Evolutionary conservation across 495 filamentous ascomycete species (phyloP).

Genomic region (Cenococcum geophilum): DNA sequence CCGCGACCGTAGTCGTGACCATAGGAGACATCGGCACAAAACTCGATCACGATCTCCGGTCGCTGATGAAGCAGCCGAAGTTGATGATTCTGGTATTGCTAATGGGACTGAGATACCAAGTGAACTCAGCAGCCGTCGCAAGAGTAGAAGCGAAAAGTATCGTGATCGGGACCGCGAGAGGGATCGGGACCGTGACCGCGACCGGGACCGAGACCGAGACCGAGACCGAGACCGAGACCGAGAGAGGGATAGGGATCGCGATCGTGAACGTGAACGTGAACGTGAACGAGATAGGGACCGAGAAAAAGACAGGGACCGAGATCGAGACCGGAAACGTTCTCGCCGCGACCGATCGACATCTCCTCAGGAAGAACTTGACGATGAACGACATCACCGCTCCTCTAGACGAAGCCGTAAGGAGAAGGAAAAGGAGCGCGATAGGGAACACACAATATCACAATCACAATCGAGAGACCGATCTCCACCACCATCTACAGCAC

Average conservation of each 20-base stretch:
- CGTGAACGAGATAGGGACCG: constrained; percentile 41
- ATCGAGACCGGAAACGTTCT: constrained; percentile 49
- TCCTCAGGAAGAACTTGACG: constrained; percentile 36
- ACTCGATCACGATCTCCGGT: constrained; percentile 34
- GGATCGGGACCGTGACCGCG: constrained; percentile 19
- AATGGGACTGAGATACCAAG: constrained; percentile 15
- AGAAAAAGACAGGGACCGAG: constrained; percentile 35
- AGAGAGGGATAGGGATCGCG: constrained; percentile 16
- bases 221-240: constrained; percentile 42
- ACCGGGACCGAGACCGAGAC: constrained; percentile 44
- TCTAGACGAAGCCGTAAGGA: constrained; percentile 39
- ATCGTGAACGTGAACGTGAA: constrained; percentile 36
- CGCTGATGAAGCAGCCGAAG: constrained; percentile 12
- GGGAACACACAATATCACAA: constrained; percentile 3
- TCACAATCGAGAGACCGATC: constrained; percentile 17
- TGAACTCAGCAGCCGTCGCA: constrained; percentile 19
- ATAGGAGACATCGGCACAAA: constrained; percentile 45
- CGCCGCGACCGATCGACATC: constrained; percentile 49
- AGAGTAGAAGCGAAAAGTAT: constrained; percentile 19
- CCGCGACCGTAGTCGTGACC: constrained; percentile 43
- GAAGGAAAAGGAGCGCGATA: constrained; percentile 14
- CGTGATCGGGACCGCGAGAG: constrained; percentile 42
- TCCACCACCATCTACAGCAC: constrained; percentile 31
- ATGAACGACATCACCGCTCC: constrained; percentile 37
- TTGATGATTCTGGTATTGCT: constrained; percentile 4